Base-by-base conservation (phyloP, 129 eudicot genomes). In the Flaveria ramosissima region DNA sequence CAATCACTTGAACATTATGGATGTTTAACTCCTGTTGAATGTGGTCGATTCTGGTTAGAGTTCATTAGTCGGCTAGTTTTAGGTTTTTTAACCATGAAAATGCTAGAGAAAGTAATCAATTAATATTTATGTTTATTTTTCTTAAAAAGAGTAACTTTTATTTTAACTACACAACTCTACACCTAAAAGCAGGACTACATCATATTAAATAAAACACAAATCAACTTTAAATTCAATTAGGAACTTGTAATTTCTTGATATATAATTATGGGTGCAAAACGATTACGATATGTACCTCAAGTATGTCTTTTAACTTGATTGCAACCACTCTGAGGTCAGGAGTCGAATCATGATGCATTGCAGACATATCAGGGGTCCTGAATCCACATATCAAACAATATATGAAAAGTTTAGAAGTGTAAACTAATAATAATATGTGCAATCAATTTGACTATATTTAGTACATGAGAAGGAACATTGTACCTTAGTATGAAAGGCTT, bases 311-410 rank as follows among this genome's bases (percentile, higher is more conserved):
- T 82, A 93, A 86, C 78, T 87, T 91, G 89, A 73, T 73, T 15
- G 87, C 91, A 39, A 93, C 98, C 17, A 87, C 96, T 74, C 83
- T 89, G 72, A 93, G 96, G 83, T 93, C 96, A 12, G 93, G 62
- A 26, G 92, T 88, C 21, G 91, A 75, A 87, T 93, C 98, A 26
- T 93, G 98, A 80, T 90, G 98, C 93, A 93, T 93, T 14, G 92
- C 88, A 13, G 98, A 93, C 92, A 93, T 93, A 42, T 84, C 85
- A 0, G 97, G 98, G 10, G 98, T 88, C 91, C 98, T 93, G 85
- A 84, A 83, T 23, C 53, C 66, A 45, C 20, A 14, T 73, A 77
- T 48, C 70, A 43, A 70, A 61, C 63, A 75, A n/a, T 52, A 7
- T 27, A 53, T 2, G 46, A 59, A 46, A 21, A 10, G 17, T 16